Evolutionary conservation across 495 filamentous ascomycete species (phyloP).

Genomic region (Chaetomium tenue): DNA sequence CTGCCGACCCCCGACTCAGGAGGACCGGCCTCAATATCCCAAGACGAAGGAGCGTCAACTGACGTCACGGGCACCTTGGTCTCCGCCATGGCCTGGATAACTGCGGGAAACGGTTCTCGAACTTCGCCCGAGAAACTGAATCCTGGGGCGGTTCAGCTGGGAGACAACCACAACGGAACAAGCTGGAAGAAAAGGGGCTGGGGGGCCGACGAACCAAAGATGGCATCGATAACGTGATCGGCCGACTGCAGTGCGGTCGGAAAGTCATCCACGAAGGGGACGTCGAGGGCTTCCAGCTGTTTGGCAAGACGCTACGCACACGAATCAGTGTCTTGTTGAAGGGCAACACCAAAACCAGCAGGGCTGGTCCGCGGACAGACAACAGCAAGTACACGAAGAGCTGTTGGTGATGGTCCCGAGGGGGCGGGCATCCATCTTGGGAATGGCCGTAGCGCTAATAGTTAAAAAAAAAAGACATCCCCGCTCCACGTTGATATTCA

Average conservation of each 20-base stretch:
- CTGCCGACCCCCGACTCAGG: conserved; percentile 74
- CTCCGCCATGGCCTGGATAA: conserved; percentile 72
- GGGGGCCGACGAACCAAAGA: conserved; percentile 64
- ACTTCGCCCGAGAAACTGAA: conserved; percentile 94
- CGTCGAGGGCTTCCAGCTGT: conserved; percentile 75
- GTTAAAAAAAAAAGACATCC: background rate
- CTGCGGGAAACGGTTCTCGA: conserved; percentile 79
- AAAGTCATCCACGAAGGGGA: conserved; percentile 87
- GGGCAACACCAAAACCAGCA: conserved; percentile 14
- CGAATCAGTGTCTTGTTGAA: conserved; percentile 23
- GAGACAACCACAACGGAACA: background rate
- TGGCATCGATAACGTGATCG: conserved; percentile 85
- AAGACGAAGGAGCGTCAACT: conserved; percentile 89
- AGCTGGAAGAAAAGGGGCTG: background rate
- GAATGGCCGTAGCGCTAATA: conserved; percentile 11
- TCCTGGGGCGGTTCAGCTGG: conserved; percentile 43
- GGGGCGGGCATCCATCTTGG: background rate
- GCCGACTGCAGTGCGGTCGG: conserved; percentile 58
- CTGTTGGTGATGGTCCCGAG: background rate
- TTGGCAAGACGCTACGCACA: conserved; percentile 66
- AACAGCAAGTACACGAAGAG: conserved; percentile 29
- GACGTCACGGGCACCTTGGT: conserved; percentile 75
- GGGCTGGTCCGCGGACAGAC: conserved; percentile 14
- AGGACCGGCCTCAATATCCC: conserved; percentile 87
- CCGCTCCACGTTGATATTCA: background rate